Evolutionary conservation across 2,329 filamentous ascomycete species (phyloP).

Genomic region (Microthyrium microscopicum): DNA sequence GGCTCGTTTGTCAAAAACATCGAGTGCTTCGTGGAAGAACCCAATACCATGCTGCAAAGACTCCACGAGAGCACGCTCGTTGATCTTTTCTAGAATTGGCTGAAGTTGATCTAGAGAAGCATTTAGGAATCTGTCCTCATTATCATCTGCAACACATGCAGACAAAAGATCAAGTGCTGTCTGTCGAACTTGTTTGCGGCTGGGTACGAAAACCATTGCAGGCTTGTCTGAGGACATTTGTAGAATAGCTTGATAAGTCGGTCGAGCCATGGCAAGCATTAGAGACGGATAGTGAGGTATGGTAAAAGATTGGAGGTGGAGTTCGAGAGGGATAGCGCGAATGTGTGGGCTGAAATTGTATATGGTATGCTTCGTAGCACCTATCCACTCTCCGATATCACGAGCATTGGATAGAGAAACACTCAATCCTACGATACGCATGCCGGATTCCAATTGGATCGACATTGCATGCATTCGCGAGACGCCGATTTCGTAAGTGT

Average conservation of each 20-base stretch:
- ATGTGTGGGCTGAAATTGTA: conserved; percentile 96
- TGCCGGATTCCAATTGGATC: conserved; percentile 64
- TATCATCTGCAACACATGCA: conserved; percentile 74
- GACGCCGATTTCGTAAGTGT: conserved; percentile 91
- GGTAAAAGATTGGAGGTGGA: conserved; percentile 88
- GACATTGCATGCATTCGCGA: conserved; percentile 95
- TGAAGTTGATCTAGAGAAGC: conserved; percentile 66
- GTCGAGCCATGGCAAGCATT: conserved; percentile 97
- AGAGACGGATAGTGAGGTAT: conserved; percentile 95
- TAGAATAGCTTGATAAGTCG: conserved; percentile 73
- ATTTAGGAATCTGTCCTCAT: conserved; percentile 88
- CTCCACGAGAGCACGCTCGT: conserved; percentile 75
- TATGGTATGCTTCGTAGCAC: conserved; percentile 92
- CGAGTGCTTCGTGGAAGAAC: conserved; percentile 92
- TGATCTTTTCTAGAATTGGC: conserved; percentile 65
- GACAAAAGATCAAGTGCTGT: conserved; percentile 76
- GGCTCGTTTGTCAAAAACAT: conserved; percentile 76
- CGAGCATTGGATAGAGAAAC: conserved; percentile 86
- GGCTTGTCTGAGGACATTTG: conserved; percentile 82
- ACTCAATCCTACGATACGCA: conserved; percentile 78
- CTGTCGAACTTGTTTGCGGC: conserved; percentile 75
- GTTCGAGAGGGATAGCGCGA: conserved; percentile 73
- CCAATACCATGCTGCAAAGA: conserved; percentile 86
- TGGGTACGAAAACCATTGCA: conserved; percentile 81
- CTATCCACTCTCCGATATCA: conserved; percentile 95